These are phyloP conservation scores for Zostera marina DNA, from an alignment of 116 monocot species.

Conservation along the genomic window DNA sequence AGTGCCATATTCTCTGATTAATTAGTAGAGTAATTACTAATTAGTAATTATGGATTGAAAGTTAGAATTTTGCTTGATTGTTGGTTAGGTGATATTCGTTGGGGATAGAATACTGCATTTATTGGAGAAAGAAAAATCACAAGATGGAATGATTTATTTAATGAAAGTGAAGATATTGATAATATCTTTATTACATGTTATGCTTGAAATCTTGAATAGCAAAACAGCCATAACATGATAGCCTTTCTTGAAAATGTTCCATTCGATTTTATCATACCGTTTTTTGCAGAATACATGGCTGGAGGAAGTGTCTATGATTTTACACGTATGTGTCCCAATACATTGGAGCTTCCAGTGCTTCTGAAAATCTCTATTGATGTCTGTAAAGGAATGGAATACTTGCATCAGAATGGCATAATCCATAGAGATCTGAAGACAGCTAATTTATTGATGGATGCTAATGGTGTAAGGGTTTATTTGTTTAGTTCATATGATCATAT, in stretches of 20 bases:
- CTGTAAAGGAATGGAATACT: slow-evolving; percentile 85
- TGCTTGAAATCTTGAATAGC: neutral
- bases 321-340: slow-evolving; percentile 49
- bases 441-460: slow-evolving; percentile 64
- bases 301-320: slow-evolving; percentile 85
- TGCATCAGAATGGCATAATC: slow-evolving; percentile 87
- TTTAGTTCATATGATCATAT: no score
- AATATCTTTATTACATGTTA: neutral
- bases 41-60: no score
- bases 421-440: slow-evolving; percentile 97
- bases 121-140: no score
- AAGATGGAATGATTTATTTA: no score
- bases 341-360: slow-evolving; percentile 40
- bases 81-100: no score
- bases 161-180: no score
- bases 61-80: no score
- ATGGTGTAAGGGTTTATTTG: slow-evolving; percentile 33
- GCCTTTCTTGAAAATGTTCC: no score
- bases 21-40: no score
- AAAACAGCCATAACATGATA: no score
- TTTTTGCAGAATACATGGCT: slow-evolving; percentile 67
- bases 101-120: no score
- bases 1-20: no score
- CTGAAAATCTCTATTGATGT: slow-evolving; percentile 81
- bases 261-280: neutral